Conservation (phyloP, 805 yeast genomes). For the Diddensiella santjacobensis region DNA sequence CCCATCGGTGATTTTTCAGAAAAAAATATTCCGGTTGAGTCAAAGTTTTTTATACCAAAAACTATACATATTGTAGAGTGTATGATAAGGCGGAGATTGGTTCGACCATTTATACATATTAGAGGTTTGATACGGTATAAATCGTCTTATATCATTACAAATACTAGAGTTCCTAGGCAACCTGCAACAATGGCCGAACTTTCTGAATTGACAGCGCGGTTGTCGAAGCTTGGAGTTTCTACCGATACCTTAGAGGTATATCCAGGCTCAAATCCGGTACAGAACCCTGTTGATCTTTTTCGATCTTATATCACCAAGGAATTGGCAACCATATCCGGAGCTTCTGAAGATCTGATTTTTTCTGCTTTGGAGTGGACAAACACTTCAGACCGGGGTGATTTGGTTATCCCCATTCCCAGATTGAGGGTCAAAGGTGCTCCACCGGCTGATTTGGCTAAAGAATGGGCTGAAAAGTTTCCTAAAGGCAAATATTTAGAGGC, state of each 20-base stretch:
- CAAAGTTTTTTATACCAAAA: no score
- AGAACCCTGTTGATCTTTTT: slow-evolving; percentile 80
- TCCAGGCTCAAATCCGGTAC: slow-evolving; percentile 65
- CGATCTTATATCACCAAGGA: slow-evolving; percentile 86
- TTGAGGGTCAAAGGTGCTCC: slow-evolving; percentile 79
- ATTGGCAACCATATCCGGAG: slow-evolving; percentile 67
- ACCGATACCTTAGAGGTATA: slow-evolving; percentile 20
- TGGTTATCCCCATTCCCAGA: slow-evolving; percentile 89
- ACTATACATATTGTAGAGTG: no score
- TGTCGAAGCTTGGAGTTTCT: slow-evolving; percentile 18
- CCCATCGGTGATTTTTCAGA: no score
- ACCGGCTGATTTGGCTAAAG: slow-evolving; percentile 66
- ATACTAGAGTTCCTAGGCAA: no score
- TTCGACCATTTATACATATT: no score
- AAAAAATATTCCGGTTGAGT: no score
- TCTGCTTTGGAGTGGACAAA: slow-evolving; percentile 86
- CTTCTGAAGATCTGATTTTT: slow-evolving; percentile 63
- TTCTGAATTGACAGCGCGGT: slow-evolving; percentile 10
- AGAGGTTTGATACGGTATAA: no score
- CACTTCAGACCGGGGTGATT: slow-evolving; percentile 86
- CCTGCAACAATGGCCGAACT: slow-evolving; percentile 22
- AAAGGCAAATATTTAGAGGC: slow-evolving; percentile 62
- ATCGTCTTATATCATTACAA: no score
- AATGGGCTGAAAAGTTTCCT: slow-evolving; percentile 78
- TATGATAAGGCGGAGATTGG: no score